These are phyloP conservation scores for Eucalyptus marginata DNA, from an alignment of 345 rosid species.

Conservation along the genomic window DNA sequence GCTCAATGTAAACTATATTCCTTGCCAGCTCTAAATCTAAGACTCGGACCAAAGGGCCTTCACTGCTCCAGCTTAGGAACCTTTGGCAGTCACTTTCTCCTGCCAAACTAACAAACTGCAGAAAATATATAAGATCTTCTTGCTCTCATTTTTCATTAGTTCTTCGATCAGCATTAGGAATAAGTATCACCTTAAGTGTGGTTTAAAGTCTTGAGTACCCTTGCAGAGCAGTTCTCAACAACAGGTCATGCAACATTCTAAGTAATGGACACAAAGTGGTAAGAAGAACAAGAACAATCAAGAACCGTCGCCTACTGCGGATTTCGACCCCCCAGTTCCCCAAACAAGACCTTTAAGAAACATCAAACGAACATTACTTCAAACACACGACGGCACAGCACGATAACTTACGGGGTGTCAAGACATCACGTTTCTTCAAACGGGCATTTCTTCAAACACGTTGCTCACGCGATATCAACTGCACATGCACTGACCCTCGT, in stretches of 20 bases:
- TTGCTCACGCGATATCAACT: not conserved
- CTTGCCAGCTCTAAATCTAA: not conserved
- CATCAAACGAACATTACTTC: not conserved
- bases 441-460: not conserved
- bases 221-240: not conserved
- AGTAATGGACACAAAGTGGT: not conserved
- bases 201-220: accelerated
- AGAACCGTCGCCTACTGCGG: not conserved
- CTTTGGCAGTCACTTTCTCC: not conserved
- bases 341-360: not conserved
- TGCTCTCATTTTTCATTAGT: not conserved
- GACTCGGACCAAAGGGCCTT: not conserved
- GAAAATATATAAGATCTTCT: not conserved
- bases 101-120: not conserved
- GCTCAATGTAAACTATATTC: not conserved
- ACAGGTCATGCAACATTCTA: not conserved
- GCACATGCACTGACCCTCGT: not conserved
- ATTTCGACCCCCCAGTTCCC: not conserved
- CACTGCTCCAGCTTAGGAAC: not conserved
- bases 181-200: not conserved
- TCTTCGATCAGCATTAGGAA: not conserved
- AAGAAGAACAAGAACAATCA: not conserved
- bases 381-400: not conserved
- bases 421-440: not conserved
- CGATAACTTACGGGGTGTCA: not conserved